Base-by-base conservation (phyloP, 495 filamentous ascomycete species). In the Penicilliopsis zonata region DNA sequence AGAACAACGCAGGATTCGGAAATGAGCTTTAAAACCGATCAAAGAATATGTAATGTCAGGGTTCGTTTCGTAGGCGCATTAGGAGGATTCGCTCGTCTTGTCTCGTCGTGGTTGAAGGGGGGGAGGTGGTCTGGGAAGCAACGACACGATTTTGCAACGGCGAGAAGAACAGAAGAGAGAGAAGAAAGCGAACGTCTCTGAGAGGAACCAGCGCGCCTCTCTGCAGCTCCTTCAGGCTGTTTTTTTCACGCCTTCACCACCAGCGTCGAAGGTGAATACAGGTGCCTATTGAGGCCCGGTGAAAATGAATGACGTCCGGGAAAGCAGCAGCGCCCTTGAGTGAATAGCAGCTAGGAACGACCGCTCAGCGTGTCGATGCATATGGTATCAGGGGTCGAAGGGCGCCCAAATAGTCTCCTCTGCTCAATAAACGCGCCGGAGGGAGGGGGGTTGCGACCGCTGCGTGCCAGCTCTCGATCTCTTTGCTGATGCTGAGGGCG, bases 281-380 rank as follows among this genome's bases (percentile, higher is more conserved):
- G n/a, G n/a, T n/a, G n/a, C n/a, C n/a, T n/a, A n/a, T n/a, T n/a
- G n/a, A n/a, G 36, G 30, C 37, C 26, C 37, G 37, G 22, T 27
- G 30, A 34, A 30, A 38, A 41, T 39, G 39, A 41, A 47, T 44
- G 40, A 51, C 33, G 37, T 41, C 41, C 29, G 3, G 30, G 39
- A 24, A 30, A 28, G 42, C 47, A 42, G 34, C 43, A 40, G 43
- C 42, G 42, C 44, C 48, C 40, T 31, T 32, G 22, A 18, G 41
- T 35, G 25, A 41, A 34, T 36, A 34, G 30, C 10, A 18, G 37
- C 47, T 40, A 42, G 32, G 37, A 30, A 35, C 30, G 36, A 34
- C 13, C 31, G 47, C 43, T 42, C 40, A 29, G 43, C 50, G 50
- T 53, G 26, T 47, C 50, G 50, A 33, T 27, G 16, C 22, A 24